Conservation (phyloP, 192 early-diverging fungal species). For the Powellomyces hirtus region DNA sequence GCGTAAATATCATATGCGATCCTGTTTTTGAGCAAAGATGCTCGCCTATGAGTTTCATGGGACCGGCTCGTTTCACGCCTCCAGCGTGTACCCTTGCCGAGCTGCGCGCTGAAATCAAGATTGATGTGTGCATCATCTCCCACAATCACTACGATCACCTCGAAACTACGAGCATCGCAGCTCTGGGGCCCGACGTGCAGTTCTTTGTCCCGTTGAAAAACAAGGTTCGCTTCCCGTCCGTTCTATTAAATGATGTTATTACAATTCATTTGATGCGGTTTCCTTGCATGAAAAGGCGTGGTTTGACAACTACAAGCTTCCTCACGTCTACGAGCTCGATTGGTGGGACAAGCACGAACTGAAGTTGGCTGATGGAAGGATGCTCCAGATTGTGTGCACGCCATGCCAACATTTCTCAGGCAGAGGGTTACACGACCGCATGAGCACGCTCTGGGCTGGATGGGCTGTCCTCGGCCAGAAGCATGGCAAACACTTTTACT, state of each 20-base stretch:
- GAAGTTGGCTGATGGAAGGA: slow-evolving; percentile 9
- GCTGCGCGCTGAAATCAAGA: slow-evolving; percentile 45
- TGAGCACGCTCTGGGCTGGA: slow-evolving; percentile 76
- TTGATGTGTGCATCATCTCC: slow-evolving; percentile 52
- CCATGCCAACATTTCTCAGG: slow-evolving; percentile 74
- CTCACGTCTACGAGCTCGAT: slow-evolving; percentile 64
- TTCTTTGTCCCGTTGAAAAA: slow-evolving; percentile 82
- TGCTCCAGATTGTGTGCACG: slow-evolving; percentile 52
- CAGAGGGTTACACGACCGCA: slow-evolving; percentile 62
- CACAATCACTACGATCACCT: slow-evolving; percentile 92
- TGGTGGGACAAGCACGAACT: slow-evolving; percentile 71
- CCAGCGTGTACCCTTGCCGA: slow-evolving; percentile 65
- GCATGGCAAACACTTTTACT: slow-evolving; percentile 46
- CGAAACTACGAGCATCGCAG: slow-evolving; percentile 64
- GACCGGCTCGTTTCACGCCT: slow-evolving; percentile 65
- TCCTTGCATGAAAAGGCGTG: too few relatives aligned
- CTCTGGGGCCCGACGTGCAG: slow-evolving; percentile 45
- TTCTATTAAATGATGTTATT: too few relatives aligned
- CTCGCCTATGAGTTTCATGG: slow-evolving; percentile 65
- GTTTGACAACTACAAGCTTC: slow-evolving; percentile 45
- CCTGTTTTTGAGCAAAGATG: slow-evolving; percentile 74
- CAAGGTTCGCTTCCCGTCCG: slow-evolving; percentile 49
- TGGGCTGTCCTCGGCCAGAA: slow-evolving; percentile 56
- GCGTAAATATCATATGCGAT: slow-evolving; percentile 71
- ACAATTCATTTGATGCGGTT: too few relatives aligned